Evolutionary conservation across 495 filamentous ascomycete species (phyloP), one percentile per base, ranked within the genome.

Genomic region (Lophium mytilinum): DNA sequence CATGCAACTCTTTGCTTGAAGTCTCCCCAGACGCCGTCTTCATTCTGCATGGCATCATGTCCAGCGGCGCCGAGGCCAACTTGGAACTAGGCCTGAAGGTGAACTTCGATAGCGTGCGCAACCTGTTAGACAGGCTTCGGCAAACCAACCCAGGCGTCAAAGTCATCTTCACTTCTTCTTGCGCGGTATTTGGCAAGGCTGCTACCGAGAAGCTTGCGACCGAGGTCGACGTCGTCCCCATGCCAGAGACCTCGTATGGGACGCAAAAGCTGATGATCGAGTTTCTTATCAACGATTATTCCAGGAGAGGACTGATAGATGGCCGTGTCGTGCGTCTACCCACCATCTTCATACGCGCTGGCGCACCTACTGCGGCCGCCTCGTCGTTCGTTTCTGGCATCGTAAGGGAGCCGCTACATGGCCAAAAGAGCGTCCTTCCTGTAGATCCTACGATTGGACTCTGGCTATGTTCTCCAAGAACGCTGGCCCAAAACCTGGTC

Each of bases 401-500:
- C 35, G 63, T 66, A 5, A 17, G 63, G 33, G 63, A 66, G 24
- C 60, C 63, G 9, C 45, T 66, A 1, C 53, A 66, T 51, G 63
- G 63, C 14, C 35, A 63, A 34, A 56, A 63, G 43, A 63, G 57
- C 49, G 53, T 56, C 21, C 48, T 66, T 7, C 63, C 63, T n/a
- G 63, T 66, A 34, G 56, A 60, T 47, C 56, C 60, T 17, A 50
- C 52, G 45, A 58, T 87, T 62, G 72, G 63, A 14, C 59, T 66
- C 33, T 66, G 63, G 63, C 41, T 66, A 14, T 50, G 45, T 1
- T 62, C 58, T 15, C 63, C 63, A 11, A 50, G 47, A 3, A 62
- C 55, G 10, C 49, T 66, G 36, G 63, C 52, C 15, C 46, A 62
- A 12, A 66, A 66, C 46, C 50, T 66, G 9, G 46, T 66, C 10